A percentile compares a stretch with the other conserved stretches of the same genome.
phyloP scores from a whole-genome alignment of 2,329 filamentous ascomycete species.

The Cladophialophora bantiana region DNA sequence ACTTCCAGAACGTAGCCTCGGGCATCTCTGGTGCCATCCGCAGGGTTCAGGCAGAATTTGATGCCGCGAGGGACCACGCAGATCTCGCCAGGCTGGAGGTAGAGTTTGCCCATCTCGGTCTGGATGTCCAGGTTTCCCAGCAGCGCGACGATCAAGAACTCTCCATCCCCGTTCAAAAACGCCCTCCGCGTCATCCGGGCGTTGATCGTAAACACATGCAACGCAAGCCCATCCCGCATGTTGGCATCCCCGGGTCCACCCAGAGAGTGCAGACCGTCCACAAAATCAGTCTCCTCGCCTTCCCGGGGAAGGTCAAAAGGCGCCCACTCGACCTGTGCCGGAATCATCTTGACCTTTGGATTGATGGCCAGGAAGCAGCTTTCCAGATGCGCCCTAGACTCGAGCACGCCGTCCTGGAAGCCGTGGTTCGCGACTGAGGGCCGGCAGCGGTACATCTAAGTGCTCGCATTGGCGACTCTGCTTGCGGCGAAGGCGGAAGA shows the following conservation, averaged over 20 bases:
- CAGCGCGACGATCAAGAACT: constrained; percentile 70
- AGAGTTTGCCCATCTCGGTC: constrained; percentile 69
- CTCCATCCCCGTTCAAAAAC: constrained; percentile 69
- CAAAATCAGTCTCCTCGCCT: constrained; percentile 58
- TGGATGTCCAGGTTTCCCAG: constrained; percentile 70
- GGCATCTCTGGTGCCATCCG: constrained; percentile 58
- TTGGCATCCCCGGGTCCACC: constrained; percentile 65
- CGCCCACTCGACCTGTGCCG: constrained; percentile 34
- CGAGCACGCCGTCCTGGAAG: constrained; percentile 46
- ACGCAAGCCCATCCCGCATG: constrained; percentile 62
- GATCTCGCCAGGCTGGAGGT: constrained; percentile 71
- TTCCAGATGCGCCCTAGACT: constrained; percentile 7
- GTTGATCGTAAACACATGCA: constrained; percentile 63
- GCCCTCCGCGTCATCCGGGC: constrained; percentile 64
- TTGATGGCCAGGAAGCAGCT: constrained; percentile 61
- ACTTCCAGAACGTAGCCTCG: constrained; percentile 72
- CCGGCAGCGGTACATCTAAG: constrained; percentile 65
- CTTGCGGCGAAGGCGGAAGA: constrained; percentile 66
- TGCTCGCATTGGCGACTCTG: constrained; percentile 63
- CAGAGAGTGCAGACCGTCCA: constrained; percentile 62
- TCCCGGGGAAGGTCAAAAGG: constrained; percentile 13
- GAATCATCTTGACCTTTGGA: constrained; percentile 58
- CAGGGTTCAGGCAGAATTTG: constrained; percentile 64
- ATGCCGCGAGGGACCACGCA: constrained; percentile 70
- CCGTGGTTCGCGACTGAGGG: constrained; percentile 63